These are phyloP conservation scores for Aspergillus tanneri DNA, from an alignment of 2,329 filamentous ascomycete species.

Conservation along the genomic window DNA sequence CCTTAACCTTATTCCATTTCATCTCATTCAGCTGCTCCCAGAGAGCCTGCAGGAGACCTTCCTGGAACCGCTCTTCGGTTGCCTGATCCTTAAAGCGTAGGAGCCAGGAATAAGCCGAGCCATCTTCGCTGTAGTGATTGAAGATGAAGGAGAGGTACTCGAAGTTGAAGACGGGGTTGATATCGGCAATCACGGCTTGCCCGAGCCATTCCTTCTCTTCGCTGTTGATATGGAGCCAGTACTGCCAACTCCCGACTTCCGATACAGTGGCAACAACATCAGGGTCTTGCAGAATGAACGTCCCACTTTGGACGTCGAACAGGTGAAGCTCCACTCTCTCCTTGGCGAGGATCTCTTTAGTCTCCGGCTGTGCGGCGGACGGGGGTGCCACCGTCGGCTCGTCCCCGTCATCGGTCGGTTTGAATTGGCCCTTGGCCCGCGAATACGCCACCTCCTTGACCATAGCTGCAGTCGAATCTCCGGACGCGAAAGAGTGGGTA, in stretches of 20 bases:
- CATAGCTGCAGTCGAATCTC: conserved; percentile 46
- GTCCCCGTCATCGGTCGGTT: conserved; percentile 40
- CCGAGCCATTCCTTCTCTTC: conserved; percentile 80
- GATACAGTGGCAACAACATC: conserved; percentile 75
- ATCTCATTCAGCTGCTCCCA: conserved; percentile 95
- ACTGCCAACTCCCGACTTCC: conserved; percentile 88
- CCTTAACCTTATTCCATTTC: conserved; percentile 92
- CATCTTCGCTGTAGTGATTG: conserved; percentile 88
- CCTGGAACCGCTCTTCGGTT: conserved; percentile 81
- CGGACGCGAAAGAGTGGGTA: conserved; percentile 37
- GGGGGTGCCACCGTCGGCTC: conserved; percentile 61
- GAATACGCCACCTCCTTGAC: conserved; percentile 46
- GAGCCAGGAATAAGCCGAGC: conserved; percentile 92
- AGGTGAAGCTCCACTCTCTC: conserved; percentile 85
- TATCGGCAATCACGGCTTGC: conserved; percentile 79
- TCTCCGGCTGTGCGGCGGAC: conserved; percentile 61
- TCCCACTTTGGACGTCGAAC: conserved; percentile 83
- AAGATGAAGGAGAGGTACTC: conserved; percentile 99
- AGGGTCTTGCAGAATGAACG: conserved; percentile 77
- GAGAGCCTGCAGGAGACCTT: conserved; percentile 89
- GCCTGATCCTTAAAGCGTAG: conserved; percentile 84
- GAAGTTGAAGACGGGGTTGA: conserved; percentile 98
- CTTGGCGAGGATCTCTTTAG: conserved; percentile 69
- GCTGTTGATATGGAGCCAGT: conserved; percentile 86
- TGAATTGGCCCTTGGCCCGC: conserved; percentile 41